phyloP scores from a whole-genome alignment of 2,329 filamentous ascomycete species.

The Colletotrichum liaoningense region DNA sequence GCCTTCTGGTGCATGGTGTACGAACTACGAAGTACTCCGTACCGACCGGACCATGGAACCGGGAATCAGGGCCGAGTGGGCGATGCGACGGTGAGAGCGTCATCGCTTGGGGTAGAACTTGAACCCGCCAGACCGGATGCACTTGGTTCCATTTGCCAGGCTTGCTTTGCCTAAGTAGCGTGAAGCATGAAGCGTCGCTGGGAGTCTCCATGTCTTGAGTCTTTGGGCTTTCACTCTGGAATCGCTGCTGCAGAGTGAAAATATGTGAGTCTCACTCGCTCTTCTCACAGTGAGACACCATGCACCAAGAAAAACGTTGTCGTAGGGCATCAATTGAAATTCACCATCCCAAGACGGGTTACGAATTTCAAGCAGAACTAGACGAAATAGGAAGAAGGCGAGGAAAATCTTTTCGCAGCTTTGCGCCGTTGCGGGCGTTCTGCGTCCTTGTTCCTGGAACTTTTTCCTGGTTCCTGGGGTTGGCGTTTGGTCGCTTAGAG shows the following conservation, averaged over 20 bases:
- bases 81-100: conserved; percentile 25
- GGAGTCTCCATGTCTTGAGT: not conserved
- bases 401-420: not conserved
- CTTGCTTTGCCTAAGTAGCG: not conserved
- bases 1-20: not conserved
- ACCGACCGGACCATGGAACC: not conserved
- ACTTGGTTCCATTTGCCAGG: not conserved
- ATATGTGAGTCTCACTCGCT: too few relatives aligned
- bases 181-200: too few relatives aligned
- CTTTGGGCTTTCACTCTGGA: not conserved
- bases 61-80: conserved; percentile 4
- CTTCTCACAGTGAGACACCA: not conserved
- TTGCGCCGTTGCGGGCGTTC: not conserved
- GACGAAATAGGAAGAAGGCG: not conserved
- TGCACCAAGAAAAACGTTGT: not conserved
- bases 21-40: too few relatives aligned
- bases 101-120: not conserved
- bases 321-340: conserved; percentile 24
- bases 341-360: not conserved
- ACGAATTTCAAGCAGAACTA: conserved; percentile 9
- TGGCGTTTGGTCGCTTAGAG: not conserved
- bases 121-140: conserved; percentile 3
- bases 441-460: not conserved
- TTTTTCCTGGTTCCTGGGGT: conserved; percentile 16
- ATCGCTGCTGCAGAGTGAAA: too few relatives aligned